Evolutionary conservation across 2,329 filamentous ascomycete genomes (phyloP).

Genomic region (Aspergillus sp.): DNA sequence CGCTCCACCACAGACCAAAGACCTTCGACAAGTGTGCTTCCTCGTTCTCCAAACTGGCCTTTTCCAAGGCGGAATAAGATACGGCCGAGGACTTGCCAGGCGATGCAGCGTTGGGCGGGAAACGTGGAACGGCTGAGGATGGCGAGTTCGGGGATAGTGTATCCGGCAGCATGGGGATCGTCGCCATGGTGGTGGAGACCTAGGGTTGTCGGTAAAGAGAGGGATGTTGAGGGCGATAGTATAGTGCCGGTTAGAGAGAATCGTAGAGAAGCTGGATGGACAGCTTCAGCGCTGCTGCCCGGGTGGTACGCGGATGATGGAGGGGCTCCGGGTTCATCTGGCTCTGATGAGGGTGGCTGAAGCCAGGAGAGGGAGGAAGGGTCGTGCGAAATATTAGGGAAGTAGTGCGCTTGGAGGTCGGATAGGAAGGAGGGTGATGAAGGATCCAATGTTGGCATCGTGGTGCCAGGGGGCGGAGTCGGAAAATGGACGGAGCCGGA

Average conservation of each 20-base stretch:
- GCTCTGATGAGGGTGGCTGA: conserved; percentile 67
- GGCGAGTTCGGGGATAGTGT: conserved; percentile 85
- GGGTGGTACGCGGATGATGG: conserved; percentile 78
- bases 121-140: conserved; percentile 78
- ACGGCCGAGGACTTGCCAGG: conserved; percentile 86
- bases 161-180: conserved; percentile 89
- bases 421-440: conserved; percentile 78
- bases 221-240: conserved; percentile 72
- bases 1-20: conserved; percentile 81
- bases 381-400: conserved; percentile 81
- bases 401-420: conserved; percentile 89
- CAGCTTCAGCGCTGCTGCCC: conserved; percentile 66
- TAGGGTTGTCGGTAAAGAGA: conserved; percentile 71
- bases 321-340: conserved; percentile 57
- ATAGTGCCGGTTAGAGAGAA: conserved; percentile 85
- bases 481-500: conserved; percentile 44
- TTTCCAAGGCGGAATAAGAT: conserved; percentile 79
- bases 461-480: conserved; percentile 44
- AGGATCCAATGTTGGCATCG: conserved; percentile 75
- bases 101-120: conserved; percentile 82
- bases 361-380: conserved; percentile 90
- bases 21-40: conserved; percentile 68
- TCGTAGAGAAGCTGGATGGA: conserved; percentile 67
- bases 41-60: conserved; percentile 65
- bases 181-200: conserved; percentile 93